Evolutionary conservation across 345 rosid species (phyloP).

Genomic region (Hibiscus trionum): DNA sequence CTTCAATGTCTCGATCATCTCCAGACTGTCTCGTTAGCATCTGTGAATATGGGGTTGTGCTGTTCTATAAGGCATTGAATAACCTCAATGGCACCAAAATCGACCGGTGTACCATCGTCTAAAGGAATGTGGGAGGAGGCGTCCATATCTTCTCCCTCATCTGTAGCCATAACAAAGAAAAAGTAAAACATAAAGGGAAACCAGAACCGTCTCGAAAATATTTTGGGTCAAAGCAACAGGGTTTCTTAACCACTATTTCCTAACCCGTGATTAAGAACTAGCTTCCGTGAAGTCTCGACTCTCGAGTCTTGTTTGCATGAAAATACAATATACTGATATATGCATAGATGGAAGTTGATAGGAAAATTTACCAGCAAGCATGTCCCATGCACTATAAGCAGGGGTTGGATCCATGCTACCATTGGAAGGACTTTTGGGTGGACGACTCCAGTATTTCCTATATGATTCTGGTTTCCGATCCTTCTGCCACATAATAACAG

Average conservation of each 20-base stretch:
- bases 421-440: constrained; percentile 40
- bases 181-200: background rate
- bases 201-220: background rate
- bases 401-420: constrained; percentile 37
- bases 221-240: background rate
- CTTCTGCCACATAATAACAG: constrained; percentile 82
- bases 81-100: constrained; percentile 77
- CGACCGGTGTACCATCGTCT: constrained; percentile 62
- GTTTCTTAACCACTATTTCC: background rate
- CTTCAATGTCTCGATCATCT: constrained; percentile 26
- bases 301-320: too few species aligned
- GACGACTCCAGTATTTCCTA: constrained; percentile 61
- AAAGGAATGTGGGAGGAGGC: constrained; percentile 67
- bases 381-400: constrained; percentile 61
- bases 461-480: constrained; percentile 57
- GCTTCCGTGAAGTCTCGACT: background rate
- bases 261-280: background rate
- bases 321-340: background rate
- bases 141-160: constrained; percentile 59
- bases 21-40: constrained; percentile 74
- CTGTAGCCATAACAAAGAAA: constrained; percentile 33
- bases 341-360: background rate
- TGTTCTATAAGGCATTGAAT: constrained; percentile 81
- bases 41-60: constrained; percentile 79
- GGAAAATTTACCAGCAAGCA: constrained; percentile 61